Percentiles rank a stretch among this genome's conserved stretches.
Evolutionary conservation across 1,284 basidiomycete genomes (phyloP).

Genomic region (Malassezia furfur): DNA sequence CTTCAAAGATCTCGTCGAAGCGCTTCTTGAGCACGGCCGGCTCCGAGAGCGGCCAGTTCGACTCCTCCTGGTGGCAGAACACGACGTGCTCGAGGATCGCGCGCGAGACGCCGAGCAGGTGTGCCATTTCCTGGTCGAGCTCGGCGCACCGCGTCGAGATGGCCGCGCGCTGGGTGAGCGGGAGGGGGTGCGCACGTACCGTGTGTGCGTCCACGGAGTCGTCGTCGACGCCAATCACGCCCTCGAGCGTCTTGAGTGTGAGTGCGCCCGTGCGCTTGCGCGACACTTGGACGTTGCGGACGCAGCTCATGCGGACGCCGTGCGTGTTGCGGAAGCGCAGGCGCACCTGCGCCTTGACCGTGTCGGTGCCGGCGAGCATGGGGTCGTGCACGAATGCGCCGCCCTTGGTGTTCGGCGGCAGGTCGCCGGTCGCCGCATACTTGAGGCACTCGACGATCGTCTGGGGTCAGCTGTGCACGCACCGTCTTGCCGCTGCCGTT

Average conservation of each 20-base stretch:
- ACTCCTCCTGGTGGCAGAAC: constrained; percentile 98
- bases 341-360: constrained; percentile 96
- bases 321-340: constrained; percentile 84
- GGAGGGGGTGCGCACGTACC: background rate
- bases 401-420: constrained; percentile 93
- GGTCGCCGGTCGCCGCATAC: constrained; percentile 94
- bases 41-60: constrained; percentile 93
- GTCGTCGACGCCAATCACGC: constrained; percentile 68
- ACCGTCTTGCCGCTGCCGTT: constrained; percentile 96
- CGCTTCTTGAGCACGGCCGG: constrained; percentile 89
- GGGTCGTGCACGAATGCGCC: constrained; percentile 98
- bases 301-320: constrained; percentile 65
- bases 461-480: constrained; percentile 30
- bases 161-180: constrained; percentile 40
- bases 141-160: constrained; percentile 53
- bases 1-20: constrained; percentile 98
- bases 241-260: constrained; percentile 96
- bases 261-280: constrained; percentile 62
- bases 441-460: constrained; percentile 99
- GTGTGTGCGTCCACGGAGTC: constrained; percentile 50
- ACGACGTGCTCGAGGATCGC: constrained; percentile 97
- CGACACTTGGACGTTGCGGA: constrained; percentile 83
- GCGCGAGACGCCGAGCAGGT: constrained; percentile 78
- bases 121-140: constrained; percentile 83
- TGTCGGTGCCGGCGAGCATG: constrained; percentile 91